Percentiles rank a stretch among this genome's conserved stretches.
Evolutionary conservation across 768 basidiomycete genomes (phyloP).

Genomic region (Lepiota venenata): DNA sequence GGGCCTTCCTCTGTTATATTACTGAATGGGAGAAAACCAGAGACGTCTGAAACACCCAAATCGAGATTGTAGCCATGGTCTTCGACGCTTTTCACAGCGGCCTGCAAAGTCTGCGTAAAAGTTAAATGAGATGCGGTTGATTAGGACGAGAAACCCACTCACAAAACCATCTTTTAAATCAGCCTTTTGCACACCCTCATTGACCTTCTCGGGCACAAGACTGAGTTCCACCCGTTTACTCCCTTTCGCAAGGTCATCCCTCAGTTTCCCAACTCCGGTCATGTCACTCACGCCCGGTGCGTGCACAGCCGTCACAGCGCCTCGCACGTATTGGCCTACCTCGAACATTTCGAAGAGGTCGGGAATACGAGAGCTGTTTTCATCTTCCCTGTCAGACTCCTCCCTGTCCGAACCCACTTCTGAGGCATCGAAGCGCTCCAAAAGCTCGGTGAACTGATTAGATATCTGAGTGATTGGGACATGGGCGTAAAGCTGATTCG

Average conservation of each 20-base stretch:
- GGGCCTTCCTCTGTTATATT: slow-evolving; percentile 40
- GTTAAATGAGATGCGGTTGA: slow-evolving; percentile 1
- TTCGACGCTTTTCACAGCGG: slow-evolving; percentile 79
- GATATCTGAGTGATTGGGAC: slow-evolving; percentile 94
- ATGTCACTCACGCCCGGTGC: slow-evolving; percentile 60
- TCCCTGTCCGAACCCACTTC: slow-evolving; percentile 41
- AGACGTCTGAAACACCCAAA: slow-evolving; percentile 71
- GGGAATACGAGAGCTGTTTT: slow-evolving; percentile 45
- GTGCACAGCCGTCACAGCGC: slow-evolving; percentile 68
- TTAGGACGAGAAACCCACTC: slow-evolving; percentile 30
- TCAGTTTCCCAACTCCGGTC: slow-evolving; percentile 53
- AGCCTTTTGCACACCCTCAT: slow-evolving; percentile 70
- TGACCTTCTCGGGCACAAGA: slow-evolving; percentile 80
- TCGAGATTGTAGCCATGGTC: slow-evolving; percentile 95
- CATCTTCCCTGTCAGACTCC: slow-evolving; percentile 47
- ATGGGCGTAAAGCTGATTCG: slow-evolving; percentile 91
- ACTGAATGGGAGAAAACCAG: slow-evolving; percentile 84
- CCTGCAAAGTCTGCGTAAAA: slow-evolving; percentile 63
- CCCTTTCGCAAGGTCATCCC: slow-evolving; percentile 64
- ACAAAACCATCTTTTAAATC: slow-evolving; percentile 79
- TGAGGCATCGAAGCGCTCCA: slow-evolving; percentile 62
- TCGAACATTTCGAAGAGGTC: slow-evolving; percentile 74
- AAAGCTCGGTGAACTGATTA: slow-evolving; percentile 63
- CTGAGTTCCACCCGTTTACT: slow-evolving; percentile 84
- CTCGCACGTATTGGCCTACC: slow-evolving; percentile 84